Evolutionary conservation across 768 basidiomycete genomes (phyloP), one percentile per base, ranked within the genome.

Genomic region (Peribolospora baueri): DNA sequence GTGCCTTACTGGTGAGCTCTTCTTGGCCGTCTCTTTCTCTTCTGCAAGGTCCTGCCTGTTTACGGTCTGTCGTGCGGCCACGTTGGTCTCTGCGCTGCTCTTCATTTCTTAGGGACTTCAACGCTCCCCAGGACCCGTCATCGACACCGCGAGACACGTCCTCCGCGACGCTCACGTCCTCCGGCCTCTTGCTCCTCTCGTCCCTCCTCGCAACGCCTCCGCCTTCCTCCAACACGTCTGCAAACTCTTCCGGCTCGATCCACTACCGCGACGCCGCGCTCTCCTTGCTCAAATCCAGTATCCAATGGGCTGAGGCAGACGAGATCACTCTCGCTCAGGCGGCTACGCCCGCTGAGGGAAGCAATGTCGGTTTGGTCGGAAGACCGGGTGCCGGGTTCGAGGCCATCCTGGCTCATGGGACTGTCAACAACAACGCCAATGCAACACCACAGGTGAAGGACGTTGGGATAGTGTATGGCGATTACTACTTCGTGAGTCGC

Each of bases 251-350:
- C 25, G 25, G 25, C 59, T 73, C 73, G 59, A 84, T 82, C 37
- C 87, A 86, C 70, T 76, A 78, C 46, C 64, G 76, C 51, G 81
- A 82, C 71, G 86, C 88, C 36, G 80, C 79, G 10, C 72, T 87
- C 54, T 81, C 82, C 55, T 73, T 90, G 54, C 77, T 84, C 76
- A 91, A 93, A 67, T 77, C 90, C 61, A 79, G 85, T 67, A 74
- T 90, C 51, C 87, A 91, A 70, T 56, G 50, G 50, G 47, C 45
- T 7, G 25, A 42, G 4, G 45, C 50, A 4, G 51, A 43, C 0
- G 14, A 46, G 7, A 45, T 42, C 5, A 38, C 52, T 1, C 41
- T 52, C 8, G 25, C 10, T 10, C 42, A 51, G 5, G 41, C 50
- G 1, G 50, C 41, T 0, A 13, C 51, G 25, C 46, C 36, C 4